Base-by-base conservation (phyloP, 768 basidiomycete species). In the Trametes sanguinea region DNA sequence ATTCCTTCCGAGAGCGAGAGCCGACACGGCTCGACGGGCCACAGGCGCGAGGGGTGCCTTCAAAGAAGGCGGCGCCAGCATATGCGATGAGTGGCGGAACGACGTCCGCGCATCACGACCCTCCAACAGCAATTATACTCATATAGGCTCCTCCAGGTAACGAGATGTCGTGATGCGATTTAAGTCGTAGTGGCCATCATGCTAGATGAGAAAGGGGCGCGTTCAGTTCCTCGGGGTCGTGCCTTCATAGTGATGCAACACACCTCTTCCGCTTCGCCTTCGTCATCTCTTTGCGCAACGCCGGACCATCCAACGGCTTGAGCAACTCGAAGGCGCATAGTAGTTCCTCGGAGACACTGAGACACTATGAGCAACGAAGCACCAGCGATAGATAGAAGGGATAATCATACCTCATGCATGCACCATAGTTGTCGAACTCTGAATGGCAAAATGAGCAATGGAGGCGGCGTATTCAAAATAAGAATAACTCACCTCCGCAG, bases 211-310 rank as follows among this genome's bases (percentile, higher is more conserved):
- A 57, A 2, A 32, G 16, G 7, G 43, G 0, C 44, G 60, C 51
- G 16, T 7, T 46, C 10, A 59, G 56, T 37, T 37, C 35, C 35
- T 11, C 6, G 11, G 2, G 2, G 6, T 37, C 35, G 35, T 37
- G 35, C 35, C 45, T 9, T 8, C 51, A 29, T 29, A 14, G 54
- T 42, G 32, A 10, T n/a, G 17, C 14, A 30, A 75, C 79, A 55
- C 63, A 92, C 94, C 94, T 96, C 83, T 97, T 97, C 82, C 95
- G 91, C 77, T 96, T 97, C 54, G 93, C 93, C 77, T 97, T 97
- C 44, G 93, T 95, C 95, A 98, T 97, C 75, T 98, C 95, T 76
- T 98, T 98, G 67, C 94, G 90, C 67, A 98, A 77, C 32, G 95
- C 95, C 29, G 94, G 90, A 7, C 92, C 93, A 70, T 98, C 95